Evolutionary conservation across 176 grass and related monocot genomes (phyloP), one percentile per base, ranked within the genome.

Genomic region (Eragrostis curvula): DNA sequence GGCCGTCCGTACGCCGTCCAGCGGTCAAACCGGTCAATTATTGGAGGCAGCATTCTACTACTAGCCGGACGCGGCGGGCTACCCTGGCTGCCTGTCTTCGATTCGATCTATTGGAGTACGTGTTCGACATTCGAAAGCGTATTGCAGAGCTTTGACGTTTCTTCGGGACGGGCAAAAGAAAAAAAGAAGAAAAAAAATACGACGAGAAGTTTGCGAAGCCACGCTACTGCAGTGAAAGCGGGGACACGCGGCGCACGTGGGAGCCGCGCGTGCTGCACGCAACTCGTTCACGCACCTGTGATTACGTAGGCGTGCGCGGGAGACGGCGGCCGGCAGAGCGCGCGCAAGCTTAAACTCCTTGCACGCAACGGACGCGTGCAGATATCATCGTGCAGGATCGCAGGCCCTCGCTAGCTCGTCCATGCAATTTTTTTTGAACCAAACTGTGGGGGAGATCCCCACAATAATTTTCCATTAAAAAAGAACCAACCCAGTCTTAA

Each of bases 301-400:
- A 41, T 49, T 57, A 40, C 24, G 18, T 50, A 28, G 3, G 13
- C 41, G 42, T 27, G n/a, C 20, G 68, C 10, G 68, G 11, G 59
- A 29, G 12, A 15, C 16, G 5, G 52, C 24, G 52, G 32, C 32
- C 46, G 20, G 15, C 52, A 51, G 15, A 59, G 48, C 44, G 23
- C 11, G 16, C 14, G 27, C 2, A 28, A 10, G 32, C 32, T 36
- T 36, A 17, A 27, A 24, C 28, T 68, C 18, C 30, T 50, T 11
- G 68, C 68, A 82, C 80, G 68, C 55, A 67, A 79, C 77, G 56
- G 10, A 70, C 25, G 67, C 40, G 18, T 20, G 11, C 17, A 9
- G 3, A 53, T 49, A 53, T 49, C 47, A 36, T 36, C 4, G 32
- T 36, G 32, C 32, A 36, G n/a, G n/a, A n/a, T n/a, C n/a, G n/a